Evolutionary conservation across 208 protist species (phyloP).

Genomic region (Trypanosoma avium): DNA sequence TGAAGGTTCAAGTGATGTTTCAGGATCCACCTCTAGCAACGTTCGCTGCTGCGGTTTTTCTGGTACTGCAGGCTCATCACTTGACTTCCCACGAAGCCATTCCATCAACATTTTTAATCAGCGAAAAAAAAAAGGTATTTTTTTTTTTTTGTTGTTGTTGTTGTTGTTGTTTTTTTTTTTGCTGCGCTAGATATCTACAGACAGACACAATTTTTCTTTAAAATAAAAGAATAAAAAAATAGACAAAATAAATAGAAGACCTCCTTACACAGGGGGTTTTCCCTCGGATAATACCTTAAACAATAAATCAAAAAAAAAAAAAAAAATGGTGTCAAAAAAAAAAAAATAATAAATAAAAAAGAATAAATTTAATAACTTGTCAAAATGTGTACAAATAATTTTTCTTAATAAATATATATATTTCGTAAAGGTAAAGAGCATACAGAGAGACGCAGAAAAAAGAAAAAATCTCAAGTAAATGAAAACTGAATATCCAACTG

Average conservation of each 20-base stretch:
- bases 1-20: conserved; percentile 69
- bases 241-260: conserved; percentile 1
- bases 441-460: neutral
- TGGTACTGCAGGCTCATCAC: conserved; percentile 23
- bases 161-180: too few species aligned
- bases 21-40: conserved; percentile 72
- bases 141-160: too few species aligned
- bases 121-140: too few species aligned
- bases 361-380: neutral
- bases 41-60: conserved; percentile 39
- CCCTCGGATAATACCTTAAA: too few species aligned
- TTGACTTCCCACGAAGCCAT: conserved; percentile 65
- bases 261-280: too few species aligned
- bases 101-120: conserved; percentile 73
- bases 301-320: neutral
- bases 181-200: too few species aligned
- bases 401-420: neutral
- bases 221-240: neutral
- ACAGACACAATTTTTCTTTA: too few species aligned
- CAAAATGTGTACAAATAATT: neutral
- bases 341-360: neutral
- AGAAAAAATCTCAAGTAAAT: neutral
- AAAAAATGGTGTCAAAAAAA: neutral
- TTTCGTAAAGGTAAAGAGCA: neutral
- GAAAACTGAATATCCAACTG: too few species aligned